Evolutionary conservation across 352 stramenopile genomes (phyloP).

Genomic region (Phytophthora hibernalis): DNA sequence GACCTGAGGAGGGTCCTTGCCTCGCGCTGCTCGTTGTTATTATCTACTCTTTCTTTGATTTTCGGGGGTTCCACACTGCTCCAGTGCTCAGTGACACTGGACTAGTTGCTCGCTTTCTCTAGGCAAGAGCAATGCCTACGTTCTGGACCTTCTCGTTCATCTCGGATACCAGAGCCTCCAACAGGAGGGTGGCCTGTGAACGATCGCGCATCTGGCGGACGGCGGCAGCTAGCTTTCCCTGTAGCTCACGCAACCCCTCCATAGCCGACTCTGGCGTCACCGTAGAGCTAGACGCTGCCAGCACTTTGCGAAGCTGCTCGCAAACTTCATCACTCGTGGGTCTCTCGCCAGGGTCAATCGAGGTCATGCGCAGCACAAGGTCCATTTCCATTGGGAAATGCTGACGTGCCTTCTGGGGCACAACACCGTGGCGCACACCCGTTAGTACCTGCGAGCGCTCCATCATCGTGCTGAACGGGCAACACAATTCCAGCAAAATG

Average conservation of each 20-base stretch:
- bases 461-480: slow-evolving; percentile 88
- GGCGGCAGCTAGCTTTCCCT: slow-evolving; percentile 59
- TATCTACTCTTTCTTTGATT: slow-evolving; percentile 37
- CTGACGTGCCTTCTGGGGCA: slow-evolving; percentile 71
- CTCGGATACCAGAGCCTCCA: slow-evolving; percentile 69
- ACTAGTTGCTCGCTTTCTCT: slow-evolving; percentile 19
- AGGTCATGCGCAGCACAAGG: slow-evolving; percentile 80
- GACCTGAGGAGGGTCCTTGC: slow-evolving; percentile 1
- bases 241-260: slow-evolving; percentile 71
- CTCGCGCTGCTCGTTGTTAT: slow-evolving; percentile 23
- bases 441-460: slow-evolving; percentile 86
- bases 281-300: slow-evolving; percentile 40
- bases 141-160: slow-evolving; percentile 79
- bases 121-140: slow-evolving; percentile 64
- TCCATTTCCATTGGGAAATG: slow-evolving; percentile 75
- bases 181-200: slow-evolving; percentile 61
- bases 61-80: slow-evolving; percentile 14
- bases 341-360: slow-evolving; percentile 72
- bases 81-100: not conserved
- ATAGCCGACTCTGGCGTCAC: slow-evolving; percentile 56
- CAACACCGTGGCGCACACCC: slow-evolving; percentile 74
- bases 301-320: slow-evolving; percentile 57
- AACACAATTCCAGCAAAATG: slow-evolving; percentile 87
- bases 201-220: slow-evolving; percentile 67
- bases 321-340: slow-evolving; percentile 65